These are phyloP conservation scores for Quercus glauca DNA, from an alignment of 306 rosid species.

Conservation along the genomic window DNA sequence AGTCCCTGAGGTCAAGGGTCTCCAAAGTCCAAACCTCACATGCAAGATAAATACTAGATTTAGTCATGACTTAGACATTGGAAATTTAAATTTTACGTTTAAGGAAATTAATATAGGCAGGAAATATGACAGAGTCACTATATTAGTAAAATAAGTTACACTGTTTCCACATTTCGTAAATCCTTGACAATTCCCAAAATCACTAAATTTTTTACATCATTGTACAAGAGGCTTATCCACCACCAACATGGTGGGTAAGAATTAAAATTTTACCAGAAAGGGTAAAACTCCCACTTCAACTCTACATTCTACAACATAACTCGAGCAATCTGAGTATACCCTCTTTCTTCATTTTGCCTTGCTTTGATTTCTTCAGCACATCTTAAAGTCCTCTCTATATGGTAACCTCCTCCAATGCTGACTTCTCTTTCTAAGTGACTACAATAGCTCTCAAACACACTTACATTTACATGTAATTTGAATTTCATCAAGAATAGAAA, in stretches of 20 bases:
- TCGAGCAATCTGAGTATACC: constrained; percentile 54
- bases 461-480: constrained; percentile 89
- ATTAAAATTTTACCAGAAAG: not conserved
- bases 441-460: constrained; percentile 97
- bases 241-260: not conserved
- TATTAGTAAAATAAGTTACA: not conserved
- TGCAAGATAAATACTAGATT: not conserved
- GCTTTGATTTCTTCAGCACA: constrained; percentile 86
- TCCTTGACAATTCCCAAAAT: not conserved
- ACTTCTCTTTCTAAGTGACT: constrained; percentile 94
- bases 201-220: not conserved
- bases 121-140: not conserved
- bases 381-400: constrained; percentile 72
- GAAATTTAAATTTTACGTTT: not conserved
- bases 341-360: constrained; percentile 42
- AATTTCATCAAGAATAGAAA: constrained; percentile 90
- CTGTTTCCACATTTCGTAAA: not conserved
- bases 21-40: not conserved
- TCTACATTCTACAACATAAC: constrained; percentile 62
- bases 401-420: constrained; percentile 91
- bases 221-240: not conserved
- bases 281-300: not conserved
- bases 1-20: not conserved
- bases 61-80: not conserved
- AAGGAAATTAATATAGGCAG: too few relatives aligned